A percentile compares a stretch with the other conserved stretches of the same genome.
phyloP scores from a whole-genome alignment of 441 rosid species.

The Adansonia grandidieri region DNA sequence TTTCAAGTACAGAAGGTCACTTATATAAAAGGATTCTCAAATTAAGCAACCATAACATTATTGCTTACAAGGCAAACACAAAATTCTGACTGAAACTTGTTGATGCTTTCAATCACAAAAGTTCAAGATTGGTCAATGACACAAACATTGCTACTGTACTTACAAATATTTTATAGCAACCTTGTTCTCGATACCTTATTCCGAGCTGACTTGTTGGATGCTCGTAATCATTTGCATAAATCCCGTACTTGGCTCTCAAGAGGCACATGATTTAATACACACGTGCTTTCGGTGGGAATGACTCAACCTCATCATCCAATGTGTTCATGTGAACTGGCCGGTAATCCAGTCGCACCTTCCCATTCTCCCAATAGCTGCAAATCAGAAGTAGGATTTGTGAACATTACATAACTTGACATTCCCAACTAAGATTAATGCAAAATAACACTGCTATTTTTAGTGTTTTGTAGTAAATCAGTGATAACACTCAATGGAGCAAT shows the following conservation, averaged over 20 bases:
- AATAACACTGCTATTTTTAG: background rate
- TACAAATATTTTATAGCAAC: constrained; percentile 41
- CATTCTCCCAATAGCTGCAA: constrained; percentile 87
- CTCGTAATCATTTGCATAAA: background rate
- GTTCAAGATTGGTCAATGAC: constrained; percentile 25
- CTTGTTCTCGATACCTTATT: constrained; percentile 16
- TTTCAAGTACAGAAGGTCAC: background rate
- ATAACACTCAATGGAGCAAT: background rate
- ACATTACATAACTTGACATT: background rate
- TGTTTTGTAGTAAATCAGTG: background rate
- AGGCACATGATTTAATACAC: constrained; percentile 58
- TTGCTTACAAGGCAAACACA: constrained; percentile 8
- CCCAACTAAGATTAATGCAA: background rate
- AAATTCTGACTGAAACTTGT: constrained; percentile 18
- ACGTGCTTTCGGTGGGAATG: constrained; percentile 98
- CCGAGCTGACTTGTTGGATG: constrained; percentile 18
- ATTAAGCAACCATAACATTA: background rate
- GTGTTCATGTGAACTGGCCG: constrained; percentile 98
- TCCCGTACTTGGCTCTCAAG: background rate
- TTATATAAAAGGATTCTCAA: background rate
- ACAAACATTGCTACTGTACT: constrained; percentile 29
- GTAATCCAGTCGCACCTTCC: constrained; percentile 84
- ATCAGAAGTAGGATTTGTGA: background rate
- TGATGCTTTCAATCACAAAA: background rate
- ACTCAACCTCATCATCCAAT: constrained; percentile 76